These are phyloP conservation scores for Neurospora intermedia DNA, from an alignment of 495 filamentous ascomycete species.

Conservation along the genomic window DNA sequence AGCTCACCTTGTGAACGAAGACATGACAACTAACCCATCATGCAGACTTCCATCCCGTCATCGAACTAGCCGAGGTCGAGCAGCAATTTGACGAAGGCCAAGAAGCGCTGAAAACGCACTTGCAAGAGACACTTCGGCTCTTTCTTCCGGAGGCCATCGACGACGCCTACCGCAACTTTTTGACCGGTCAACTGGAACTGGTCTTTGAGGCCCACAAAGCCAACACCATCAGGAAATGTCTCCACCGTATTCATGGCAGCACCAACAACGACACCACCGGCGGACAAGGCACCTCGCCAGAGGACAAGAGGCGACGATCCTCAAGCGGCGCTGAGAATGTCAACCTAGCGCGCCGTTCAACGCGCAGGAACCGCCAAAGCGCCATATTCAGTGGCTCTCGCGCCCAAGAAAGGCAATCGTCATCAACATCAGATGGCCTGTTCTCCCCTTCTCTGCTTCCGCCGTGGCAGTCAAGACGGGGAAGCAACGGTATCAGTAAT, in stretches of 20 bases:
- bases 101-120: slow-evolving; percentile 11
- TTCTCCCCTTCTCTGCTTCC: neutral
- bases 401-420: neutral
- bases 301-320: neutral
- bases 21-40: neutral
- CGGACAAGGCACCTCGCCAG: neutral
- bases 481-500: neutral
- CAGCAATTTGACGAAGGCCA: slow-evolving; percentile 16
- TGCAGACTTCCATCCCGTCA: slow-evolving; percentile 15
- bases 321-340: neutral
- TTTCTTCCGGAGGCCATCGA: slow-evolving; percentile 13
- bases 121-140: slow-evolving; percentile 19
- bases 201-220: slow-evolving; percentile 21
- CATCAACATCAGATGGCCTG: neutral
- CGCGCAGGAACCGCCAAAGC: slow-evolving; percentile 2
- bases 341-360: neutral
- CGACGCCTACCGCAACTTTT: slow-evolving; percentile 15
- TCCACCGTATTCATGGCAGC: neutral
- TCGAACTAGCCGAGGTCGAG: slow-evolving; percentile 20
- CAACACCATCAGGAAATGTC: slow-evolving; percentile 14
- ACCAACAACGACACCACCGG: neutral
- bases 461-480: neutral
- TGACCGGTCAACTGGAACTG: slow-evolving; percentile 18
- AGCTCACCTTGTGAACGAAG: too few species aligned
- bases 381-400: neutral